Evolutionary conservation across 495 filamentous ascomycete species (phyloP).

Genomic region (Endocarpon pusillum): DNA sequence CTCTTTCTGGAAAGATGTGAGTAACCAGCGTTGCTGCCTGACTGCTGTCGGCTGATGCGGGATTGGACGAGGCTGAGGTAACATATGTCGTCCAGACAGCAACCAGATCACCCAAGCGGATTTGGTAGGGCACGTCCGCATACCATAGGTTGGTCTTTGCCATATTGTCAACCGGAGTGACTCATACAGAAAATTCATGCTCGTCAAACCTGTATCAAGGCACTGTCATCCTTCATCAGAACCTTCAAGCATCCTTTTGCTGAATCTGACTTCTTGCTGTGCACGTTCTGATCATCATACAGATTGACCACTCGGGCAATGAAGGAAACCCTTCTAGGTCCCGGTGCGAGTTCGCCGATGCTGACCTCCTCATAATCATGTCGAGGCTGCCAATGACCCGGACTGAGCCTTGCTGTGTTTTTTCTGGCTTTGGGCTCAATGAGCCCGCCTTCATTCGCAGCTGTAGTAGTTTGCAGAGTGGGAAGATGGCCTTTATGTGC

Average conservation of each 20-base stretch:
- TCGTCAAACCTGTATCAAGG: conserved; percentile 30
- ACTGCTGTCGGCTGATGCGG: not conserved
- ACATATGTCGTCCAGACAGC: conserved; percentile 13
- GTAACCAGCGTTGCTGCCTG: conserved; percentile 18
- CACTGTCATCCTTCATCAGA: conserved; percentile 40
- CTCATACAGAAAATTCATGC: not conserved
- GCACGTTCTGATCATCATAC: conserved; percentile 17
- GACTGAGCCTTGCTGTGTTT: conserved; percentile 18
- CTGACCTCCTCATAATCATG: conserved; percentile 30
- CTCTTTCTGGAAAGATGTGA: conserved; percentile 30
- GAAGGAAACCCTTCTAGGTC: conserved; percentile 33
- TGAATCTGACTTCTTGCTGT: conserved; percentile 20
- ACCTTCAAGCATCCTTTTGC: conserved; percentile 35
- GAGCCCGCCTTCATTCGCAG: conserved; percentile 33
- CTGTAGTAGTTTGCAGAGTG: not conserved
- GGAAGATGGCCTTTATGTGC: conserved; percentile 2
- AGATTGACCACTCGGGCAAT: conserved; percentile 44
- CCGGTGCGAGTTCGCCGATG: conserved; percentile 34
- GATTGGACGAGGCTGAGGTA: conserved; percentile 8
- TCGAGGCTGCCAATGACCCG: conserved; percentile 35
- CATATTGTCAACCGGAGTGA: not conserved
- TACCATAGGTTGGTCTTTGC: conserved; percentile 17
- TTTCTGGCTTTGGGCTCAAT: conserved; percentile 28
- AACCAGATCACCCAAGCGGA: conserved; percentile 12
- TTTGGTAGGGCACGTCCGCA: conserved; percentile 9